Percentiles rank a stretch among this genome's conserved stretches.
Conservation (phyloP, 495 filamentous ascomycete genomes). For the Tuber indicum region DNA sequence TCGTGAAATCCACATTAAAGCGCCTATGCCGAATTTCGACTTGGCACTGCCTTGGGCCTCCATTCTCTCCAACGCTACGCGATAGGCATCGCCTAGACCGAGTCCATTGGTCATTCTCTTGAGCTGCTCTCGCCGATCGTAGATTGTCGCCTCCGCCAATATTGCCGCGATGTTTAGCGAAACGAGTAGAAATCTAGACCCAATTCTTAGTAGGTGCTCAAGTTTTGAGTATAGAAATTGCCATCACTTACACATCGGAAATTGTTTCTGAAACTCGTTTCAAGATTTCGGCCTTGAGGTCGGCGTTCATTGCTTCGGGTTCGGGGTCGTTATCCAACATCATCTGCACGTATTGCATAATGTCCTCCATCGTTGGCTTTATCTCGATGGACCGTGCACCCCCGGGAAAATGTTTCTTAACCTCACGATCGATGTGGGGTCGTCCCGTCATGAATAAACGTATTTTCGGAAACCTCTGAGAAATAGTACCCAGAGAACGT, state of each 20-base stretch:
- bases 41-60: neutral
- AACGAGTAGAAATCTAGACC: too few relatives aligned
- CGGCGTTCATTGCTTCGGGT: neutral
- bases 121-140: neutral
- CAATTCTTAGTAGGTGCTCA: too few relatives aligned
- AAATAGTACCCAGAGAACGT: neutral
- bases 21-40: neutral
- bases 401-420: neutral
- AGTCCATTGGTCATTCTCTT: neutral
- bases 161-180: too few relatives aligned
- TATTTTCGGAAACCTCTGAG: neutral
- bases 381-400: neutral
- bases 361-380: neutral
- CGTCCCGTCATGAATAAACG: neutral
- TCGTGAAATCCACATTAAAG: neutral
- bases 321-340: neutral
- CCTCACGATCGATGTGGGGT: neutral
- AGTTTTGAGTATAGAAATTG: too few relatives aligned
- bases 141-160: neutral
- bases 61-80: neutral
- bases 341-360: neutral
- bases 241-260: too few relatives aligned
- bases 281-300: neutral
- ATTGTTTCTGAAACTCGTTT: too few relatives aligned
- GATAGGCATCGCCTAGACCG: neutral